phyloP scores from a whole-genome alignment of 75 land plant genomes.

The Sequoia sempervirens region DNA sequence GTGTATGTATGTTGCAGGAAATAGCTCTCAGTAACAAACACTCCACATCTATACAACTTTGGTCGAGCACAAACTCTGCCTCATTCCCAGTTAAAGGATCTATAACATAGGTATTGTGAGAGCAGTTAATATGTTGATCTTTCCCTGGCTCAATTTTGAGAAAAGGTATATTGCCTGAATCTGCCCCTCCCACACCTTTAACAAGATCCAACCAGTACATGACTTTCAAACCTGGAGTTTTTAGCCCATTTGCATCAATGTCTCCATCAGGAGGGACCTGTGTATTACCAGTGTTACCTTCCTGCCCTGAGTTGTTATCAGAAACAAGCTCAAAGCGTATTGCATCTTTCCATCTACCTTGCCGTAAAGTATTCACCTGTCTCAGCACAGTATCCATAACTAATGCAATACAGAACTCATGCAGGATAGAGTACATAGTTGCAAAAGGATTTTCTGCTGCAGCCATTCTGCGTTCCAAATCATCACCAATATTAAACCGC shows the following conservation, averaged over 20 bases:
- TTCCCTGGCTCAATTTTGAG: conserved; percentile 84
- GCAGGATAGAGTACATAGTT: conserved; percentile 75
- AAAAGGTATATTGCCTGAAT: conserved; percentile 44
- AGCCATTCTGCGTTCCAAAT: conserved; percentile 95
- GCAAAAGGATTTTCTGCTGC: conserved; percentile 78
- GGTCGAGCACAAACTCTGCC: conserved; percentile 77
- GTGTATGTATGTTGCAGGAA: conserved; percentile 75
- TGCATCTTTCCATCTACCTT: conserved; percentile 96
- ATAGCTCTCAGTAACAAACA: conserved; percentile 76
- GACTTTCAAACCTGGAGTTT: conserved; percentile 83
- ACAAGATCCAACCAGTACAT: conserved; percentile 80
- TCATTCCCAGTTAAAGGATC: conserved; percentile 77
- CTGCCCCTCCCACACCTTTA: conserved; percentile 39
- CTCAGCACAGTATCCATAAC: conserved; percentile 94
- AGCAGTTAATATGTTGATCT: conserved; percentile 71
- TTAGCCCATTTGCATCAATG: conserved; percentile 44
- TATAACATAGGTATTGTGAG: conserved; percentile 72
- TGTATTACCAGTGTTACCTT: conserved; percentile 27
- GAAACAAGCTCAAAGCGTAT: conserved; percentile 84
- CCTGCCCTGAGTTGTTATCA: conserved; percentile 51
- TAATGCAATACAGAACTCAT: conserved; percentile 90
- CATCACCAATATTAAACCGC: conserved; percentile 74
- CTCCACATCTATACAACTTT: conserved; percentile 91
- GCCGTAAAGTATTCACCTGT: conserved; percentile 68
- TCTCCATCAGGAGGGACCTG: conserved; percentile 58